phyloP scores from a whole-genome alignment of 179 eudicot species.

The Silene vulgaris region DNA sequence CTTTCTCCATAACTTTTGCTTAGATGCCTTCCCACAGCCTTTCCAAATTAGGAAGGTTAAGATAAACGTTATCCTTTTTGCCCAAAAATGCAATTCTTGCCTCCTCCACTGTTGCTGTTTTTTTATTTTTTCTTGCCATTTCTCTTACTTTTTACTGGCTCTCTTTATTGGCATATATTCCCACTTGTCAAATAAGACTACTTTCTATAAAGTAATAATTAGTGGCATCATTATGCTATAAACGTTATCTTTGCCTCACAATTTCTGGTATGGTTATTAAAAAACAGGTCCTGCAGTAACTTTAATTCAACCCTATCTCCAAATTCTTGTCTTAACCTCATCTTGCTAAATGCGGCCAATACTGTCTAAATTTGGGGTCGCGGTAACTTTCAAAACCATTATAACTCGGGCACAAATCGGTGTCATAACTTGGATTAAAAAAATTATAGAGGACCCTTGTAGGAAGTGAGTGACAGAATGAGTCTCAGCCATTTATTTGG shows the following conservation, averaged over 20 bases:
- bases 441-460: slow-evolving; percentile 6
- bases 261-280: background rate
- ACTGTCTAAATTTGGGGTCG: too few species aligned
- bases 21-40: slow-evolving; percentile 20
- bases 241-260: slow-evolving; percentile 12
- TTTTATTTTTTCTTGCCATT: slow-evolving; percentile 4
- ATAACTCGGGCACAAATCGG: too few species aligned
- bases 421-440: background rate
- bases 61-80: slow-evolving; percentile 22
- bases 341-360: too few species aligned
- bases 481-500: slow-evolving; percentile 6
- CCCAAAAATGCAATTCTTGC: slow-evolving; percentile 10
- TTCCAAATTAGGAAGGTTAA: slow-evolving; percentile 24
- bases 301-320: slow-evolving; percentile 7
- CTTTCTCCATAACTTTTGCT: slow-evolving; percentile 12
- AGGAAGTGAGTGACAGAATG: slow-evolving; percentile 13
- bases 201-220: slow-evolving; percentile 27
- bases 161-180: slow-evolving; percentile 24
- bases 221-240: slow-evolving; percentile 22
- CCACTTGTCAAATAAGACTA: slow-evolving; percentile 10
- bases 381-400: too few species aligned
- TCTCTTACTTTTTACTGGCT: slow-evolving; percentile 13
- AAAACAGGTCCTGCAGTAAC: background rate
- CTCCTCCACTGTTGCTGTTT: slow-evolving; percentile 13
- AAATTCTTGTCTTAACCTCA: background rate